Base-by-base conservation (phyloP, 768 basidiomycete genomes). In the Psilocybe sp. region DNA sequence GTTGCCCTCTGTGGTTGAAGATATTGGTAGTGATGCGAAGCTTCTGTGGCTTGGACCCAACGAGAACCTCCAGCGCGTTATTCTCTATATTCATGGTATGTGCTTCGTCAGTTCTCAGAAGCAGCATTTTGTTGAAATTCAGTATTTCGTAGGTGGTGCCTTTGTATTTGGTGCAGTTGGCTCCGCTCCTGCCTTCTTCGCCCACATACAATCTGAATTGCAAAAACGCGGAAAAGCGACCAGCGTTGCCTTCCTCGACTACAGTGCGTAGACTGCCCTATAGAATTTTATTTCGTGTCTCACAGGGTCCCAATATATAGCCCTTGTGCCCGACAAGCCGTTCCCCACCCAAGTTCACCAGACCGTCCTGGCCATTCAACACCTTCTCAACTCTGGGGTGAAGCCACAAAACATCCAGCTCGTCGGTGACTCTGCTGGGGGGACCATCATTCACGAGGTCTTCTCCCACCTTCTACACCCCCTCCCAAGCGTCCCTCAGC, bases 341-440 rank as follows among this genome's bases (percentile, higher is more conserved):
- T 69, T 65, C 53, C 69, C 67, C 5, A 62, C 61, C 1, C 69
- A 54, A 8, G 61, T 71, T 44, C 60, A 62, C 28, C 65, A 70
- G 46, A 53, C 60, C 4, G 54, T 59, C 1, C 46, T 55, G 5
- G 66, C 63, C 18, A 57, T 71, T 35, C 57, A 64, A 14, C 61
- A 62, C 51, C 59, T 72, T 6, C 37, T 67, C 18, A 52, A 55
- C 12, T 50, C 64, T 3, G 70, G 69, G 19, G 61, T 66, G 44
- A 46, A 59, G 34, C 66, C 68, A 1, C 59, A 65, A 40, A 66
- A 69, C 50, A 62, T 72, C 33, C 60, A 64, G 19, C 50, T 72
- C 32, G 54, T 57, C 2, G 69, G 70, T 5, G 70, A 72, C 50
- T 72, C 70, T 1, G 69, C 70, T 1, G 70, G 70, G n/a, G 70